Evolutionary conservation across 495 filamentous ascomycete species (phyloP).

Genomic region (Lophiotrema nucula): DNA sequence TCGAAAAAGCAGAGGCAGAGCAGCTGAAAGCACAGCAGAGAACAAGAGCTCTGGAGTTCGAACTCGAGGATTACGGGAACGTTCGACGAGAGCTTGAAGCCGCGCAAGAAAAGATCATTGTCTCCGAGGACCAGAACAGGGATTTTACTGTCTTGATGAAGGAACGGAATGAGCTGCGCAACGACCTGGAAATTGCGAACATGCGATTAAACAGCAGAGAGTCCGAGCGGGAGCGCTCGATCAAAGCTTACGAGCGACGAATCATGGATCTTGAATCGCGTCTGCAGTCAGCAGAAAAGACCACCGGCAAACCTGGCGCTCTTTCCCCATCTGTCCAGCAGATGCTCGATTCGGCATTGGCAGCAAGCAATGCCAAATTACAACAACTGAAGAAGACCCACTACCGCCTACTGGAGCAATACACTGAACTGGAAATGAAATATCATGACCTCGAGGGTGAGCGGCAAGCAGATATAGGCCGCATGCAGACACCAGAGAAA

Average conservation of each 20-base stretch:
- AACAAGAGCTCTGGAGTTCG: slow-evolving; percentile 56
- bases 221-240: slow-evolving; percentile 49
- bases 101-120: slow-evolving; percentile 55
- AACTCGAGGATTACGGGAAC: slow-evolving; percentile 59
- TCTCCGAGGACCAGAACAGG: slow-evolving; percentile 57
- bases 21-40: slow-evolving; percentile 59
- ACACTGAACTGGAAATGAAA: slow-evolving; percentile 41
- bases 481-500: slow-evolving; percentile 3
- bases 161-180: slow-evolving; percentile 52
- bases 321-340: slow-evolving; percentile 43
- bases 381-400: slow-evolving; percentile 48
- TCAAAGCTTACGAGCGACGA: slow-evolving; percentile 46
- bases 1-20: slow-evolving; percentile 61
- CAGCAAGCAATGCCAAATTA: slow-evolving; percentile 45
- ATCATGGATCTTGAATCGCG: slow-evolving; percentile 48
- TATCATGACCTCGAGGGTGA: slow-evolving; percentile 34
- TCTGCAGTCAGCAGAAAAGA: slow-evolving; percentile 38
- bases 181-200: slow-evolving; percentile 52
- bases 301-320: slow-evolving; percentile 21
- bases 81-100: slow-evolving; percentile 57
- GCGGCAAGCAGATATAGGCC: slow-evolving; percentile 17
- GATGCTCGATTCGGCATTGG: slow-evolving; percentile 52
- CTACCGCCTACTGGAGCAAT: slow-evolving; percentile 41
- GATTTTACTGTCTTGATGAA: slow-evolving; percentile 53
- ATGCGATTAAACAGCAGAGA: slow-evolving; percentile 54